Conservation (phyloP, 257 asterid genomes). For the Rehmannia glutinosa region DNA sequence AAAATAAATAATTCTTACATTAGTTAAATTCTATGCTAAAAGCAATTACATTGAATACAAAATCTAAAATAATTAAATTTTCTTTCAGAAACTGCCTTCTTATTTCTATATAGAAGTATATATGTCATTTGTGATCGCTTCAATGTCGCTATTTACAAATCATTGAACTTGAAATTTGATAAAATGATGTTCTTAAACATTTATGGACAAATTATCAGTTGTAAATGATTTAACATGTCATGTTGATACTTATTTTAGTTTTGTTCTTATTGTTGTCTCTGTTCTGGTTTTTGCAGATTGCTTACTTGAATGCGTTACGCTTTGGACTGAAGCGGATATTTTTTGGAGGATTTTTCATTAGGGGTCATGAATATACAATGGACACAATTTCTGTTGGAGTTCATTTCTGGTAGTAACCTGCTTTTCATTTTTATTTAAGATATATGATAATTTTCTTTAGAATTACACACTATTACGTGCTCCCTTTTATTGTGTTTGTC, state of each 20-base stretch:
- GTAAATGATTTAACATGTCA: neutral
- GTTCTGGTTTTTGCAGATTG: conserved; percentile 47
- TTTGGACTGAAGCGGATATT: conserved; percentile 82
- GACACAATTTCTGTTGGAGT: conserved; percentile 95
- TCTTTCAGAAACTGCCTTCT: neutral
- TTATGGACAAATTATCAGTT: neutral
- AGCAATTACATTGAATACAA: neutral
- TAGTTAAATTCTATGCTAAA: neutral
- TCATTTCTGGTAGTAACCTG: conserved; percentile 65
- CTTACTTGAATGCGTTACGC: conserved; percentile 79
- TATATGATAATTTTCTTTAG: neutral
- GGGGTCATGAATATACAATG: conserved; percentile 90
- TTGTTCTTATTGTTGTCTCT: conserved; percentile 7
- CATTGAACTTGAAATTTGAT: neutral
- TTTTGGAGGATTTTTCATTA: conserved; percentile 92
- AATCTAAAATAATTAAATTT: neutral
- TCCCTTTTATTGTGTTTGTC: neutral
- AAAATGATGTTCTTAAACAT: neutral
- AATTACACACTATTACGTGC: neutral
- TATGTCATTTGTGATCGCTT: neutral
- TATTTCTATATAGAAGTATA: too few relatives aligned
- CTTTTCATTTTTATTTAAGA: neutral
- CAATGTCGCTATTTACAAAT: neutral
- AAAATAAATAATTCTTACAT: neutral
- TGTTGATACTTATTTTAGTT: conserved; percentile 1